Percentiles rank a stretch among this genome's conserved stretches.
Evolutionary conservation across 2,329 filamentous ascomycete species (phyloP).

Genomic region (Westerdykella ornata): DNA sequence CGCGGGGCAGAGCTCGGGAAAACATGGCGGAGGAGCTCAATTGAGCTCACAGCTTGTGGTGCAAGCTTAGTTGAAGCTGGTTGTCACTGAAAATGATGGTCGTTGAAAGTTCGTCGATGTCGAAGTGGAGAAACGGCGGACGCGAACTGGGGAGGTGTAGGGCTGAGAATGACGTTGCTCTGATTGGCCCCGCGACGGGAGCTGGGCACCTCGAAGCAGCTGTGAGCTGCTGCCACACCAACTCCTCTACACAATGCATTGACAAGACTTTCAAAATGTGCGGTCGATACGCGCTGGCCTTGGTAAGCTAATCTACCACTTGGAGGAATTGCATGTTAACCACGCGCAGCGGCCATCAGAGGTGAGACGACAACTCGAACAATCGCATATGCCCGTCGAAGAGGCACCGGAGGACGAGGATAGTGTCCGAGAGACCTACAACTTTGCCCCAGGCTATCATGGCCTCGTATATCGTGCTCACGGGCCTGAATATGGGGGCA

Average conservation of each 20-base stretch:
- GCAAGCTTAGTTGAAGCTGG: too few species aligned
- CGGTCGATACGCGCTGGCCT: conserved; percentile 58
- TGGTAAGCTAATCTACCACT: conserved; percentile 44
- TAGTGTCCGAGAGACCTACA: conserved; percentile 69
- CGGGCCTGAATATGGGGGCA: conserved; percentile 53
- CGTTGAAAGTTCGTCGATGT: too few species aligned
- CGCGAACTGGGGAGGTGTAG: conserved; percentile 20
- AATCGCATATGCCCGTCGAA: conserved; percentile 66
- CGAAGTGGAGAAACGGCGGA: conserved; percentile 17
- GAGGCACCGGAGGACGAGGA: conserved; percentile 63
- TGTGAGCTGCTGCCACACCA: background rate
- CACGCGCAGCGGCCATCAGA: conserved; percentile 62
- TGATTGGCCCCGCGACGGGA: conserved; percentile 7
- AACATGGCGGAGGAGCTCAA: conserved; percentile 27
- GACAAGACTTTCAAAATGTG: conserved; percentile 49
- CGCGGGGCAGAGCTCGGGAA: conserved; percentile 26
- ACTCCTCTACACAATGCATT: conserved; percentile 13
- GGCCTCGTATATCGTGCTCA: conserved; percentile 82
- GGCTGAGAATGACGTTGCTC: conserved; percentile 31
- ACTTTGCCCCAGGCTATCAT: conserved; percentile 82
- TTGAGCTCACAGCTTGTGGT: too few species aligned
- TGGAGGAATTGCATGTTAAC: conserved; percentile 8
- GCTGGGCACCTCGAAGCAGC: conserved; percentile 5
- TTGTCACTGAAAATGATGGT: too few species aligned
- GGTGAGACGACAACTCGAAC: conserved; percentile 64